Conservation (phyloP, 164 flowering plant species). For the Nymphaea thermarum region DNA sequence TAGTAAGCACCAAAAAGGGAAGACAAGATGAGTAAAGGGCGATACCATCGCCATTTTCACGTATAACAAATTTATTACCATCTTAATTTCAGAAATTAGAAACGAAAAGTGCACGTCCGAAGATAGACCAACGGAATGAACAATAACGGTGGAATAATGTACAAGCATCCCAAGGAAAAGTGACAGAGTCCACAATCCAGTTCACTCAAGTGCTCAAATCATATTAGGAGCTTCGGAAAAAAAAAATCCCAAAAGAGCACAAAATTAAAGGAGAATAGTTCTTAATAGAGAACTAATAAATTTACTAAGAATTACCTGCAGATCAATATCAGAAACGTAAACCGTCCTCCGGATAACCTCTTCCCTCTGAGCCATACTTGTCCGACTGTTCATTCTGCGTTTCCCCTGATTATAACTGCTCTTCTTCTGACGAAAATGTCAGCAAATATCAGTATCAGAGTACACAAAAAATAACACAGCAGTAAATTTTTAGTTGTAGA, state of each 20-base stretch:
- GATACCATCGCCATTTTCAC: no score
- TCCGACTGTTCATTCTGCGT: slow-evolving; percentile 59
- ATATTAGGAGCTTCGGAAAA: no score
- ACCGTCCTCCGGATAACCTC: slow-evolving; percentile 81
- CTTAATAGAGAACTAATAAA: not conserved
- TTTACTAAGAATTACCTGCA: slow-evolving; percentile 38
- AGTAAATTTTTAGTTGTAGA: not conserved
- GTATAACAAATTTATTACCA: no score
- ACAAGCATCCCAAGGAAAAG: not conserved
- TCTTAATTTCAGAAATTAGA: no score
- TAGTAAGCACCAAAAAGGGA: no score
- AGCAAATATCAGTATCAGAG: not conserved
- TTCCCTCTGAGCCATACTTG: slow-evolving; percentile 78
- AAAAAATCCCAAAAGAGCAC: not conserved
- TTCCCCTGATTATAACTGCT: slow-evolving; percentile 40
- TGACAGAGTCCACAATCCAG: not conserved
- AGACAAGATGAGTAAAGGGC: no score
- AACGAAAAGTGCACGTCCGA: no score
- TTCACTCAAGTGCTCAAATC: no score
- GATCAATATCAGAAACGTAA: slow-evolving; percentile 92
- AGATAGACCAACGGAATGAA: no score
- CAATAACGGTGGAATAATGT: no score
- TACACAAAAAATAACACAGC: not conserved
- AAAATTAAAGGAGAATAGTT: not conserved
- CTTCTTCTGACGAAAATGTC: slow-evolving; percentile 23